Evolutionary conservation across 2,329 filamentous ascomycete genomes (phyloP).

Genomic region (Fusarium sp.): DNA sequence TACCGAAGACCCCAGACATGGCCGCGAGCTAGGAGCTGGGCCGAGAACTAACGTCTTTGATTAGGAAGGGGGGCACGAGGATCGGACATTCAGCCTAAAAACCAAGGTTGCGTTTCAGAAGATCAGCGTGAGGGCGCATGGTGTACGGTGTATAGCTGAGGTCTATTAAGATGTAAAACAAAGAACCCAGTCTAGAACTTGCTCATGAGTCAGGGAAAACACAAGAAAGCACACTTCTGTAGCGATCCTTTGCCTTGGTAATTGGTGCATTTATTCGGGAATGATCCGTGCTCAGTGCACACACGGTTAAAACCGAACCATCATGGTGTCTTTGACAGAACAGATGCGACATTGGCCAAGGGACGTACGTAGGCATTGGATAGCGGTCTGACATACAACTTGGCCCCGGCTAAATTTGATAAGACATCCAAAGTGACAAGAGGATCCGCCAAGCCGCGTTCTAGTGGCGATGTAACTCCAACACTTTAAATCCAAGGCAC

Average conservation of each 20-base stretch:
- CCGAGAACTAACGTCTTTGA: background rate
- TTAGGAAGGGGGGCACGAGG: background rate
- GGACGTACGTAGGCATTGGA: background rate
- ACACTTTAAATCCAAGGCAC: background rate
- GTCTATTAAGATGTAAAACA: background rate
- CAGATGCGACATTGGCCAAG: background rate
- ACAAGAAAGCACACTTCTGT: background rate
- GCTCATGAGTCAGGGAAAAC: background rate
- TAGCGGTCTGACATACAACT: background rate
- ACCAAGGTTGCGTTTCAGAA: conserved; percentile 14
- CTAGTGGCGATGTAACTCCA: background rate
- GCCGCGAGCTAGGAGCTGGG: background rate
- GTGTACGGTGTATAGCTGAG: background rate
- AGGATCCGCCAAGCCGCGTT: background rate
- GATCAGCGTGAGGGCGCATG: background rate
- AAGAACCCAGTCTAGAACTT: background rate
- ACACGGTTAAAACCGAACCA: background rate
- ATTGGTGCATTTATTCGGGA: conserved; percentile 14
- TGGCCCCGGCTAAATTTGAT: conserved; percentile 4
- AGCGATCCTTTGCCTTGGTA: background rate
- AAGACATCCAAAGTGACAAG: background rate
- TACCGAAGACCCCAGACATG: conserved; percentile 7
- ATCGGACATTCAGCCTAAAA: conserved; percentile 28
- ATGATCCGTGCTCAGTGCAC: background rate
- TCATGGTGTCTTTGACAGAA: background rate